Conservation (phyloP, 768 basidiomycete genomes). For the Agrocybe chaxingu region DNA sequence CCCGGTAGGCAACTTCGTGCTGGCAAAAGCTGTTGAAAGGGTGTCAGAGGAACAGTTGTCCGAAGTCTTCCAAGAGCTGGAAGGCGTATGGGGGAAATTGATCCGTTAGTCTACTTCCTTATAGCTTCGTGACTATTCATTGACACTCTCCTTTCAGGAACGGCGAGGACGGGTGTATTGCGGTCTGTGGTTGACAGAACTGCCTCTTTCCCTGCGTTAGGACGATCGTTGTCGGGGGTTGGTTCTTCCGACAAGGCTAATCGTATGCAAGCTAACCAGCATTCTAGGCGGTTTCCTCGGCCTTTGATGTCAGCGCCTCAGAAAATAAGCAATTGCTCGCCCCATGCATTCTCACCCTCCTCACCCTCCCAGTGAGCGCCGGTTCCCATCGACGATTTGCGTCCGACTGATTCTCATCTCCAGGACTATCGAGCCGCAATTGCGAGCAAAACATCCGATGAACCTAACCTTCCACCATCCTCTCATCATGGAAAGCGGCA, state of each 20-base stretch:
- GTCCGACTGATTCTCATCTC: slow-evolving; percentile 2
- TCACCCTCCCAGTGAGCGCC: slow-evolving; percentile 42
- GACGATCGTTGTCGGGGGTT: slow-evolving; percentile 57
- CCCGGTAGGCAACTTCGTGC: slow-evolving; percentile 92
- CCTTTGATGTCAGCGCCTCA: slow-evolving; percentile 49
- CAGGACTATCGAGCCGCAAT: slow-evolving; percentile 25
- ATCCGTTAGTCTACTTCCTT: slow-evolving; percentile 53
- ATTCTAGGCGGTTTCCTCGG: slow-evolving; percentile 54
- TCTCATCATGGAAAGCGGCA: slow-evolving; percentile 11
- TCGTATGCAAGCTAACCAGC: slow-evolving; percentile 4
- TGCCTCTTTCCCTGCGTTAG: slow-evolving; percentile 41
- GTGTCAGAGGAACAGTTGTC: slow-evolving; percentile 53
- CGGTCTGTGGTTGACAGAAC: slow-evolving; percentile 73
- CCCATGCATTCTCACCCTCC: slow-evolving; percentile 61
- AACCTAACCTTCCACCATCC: slow-evolving; percentile 14
- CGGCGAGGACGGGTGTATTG: slow-evolving; percentile 73
- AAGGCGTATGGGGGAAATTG: slow-evolving; percentile 53
- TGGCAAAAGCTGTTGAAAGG: slow-evolving; percentile 74
- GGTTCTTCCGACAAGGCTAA: slow-evolving; percentile 13
- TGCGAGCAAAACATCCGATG: slow-evolving; percentile 2
- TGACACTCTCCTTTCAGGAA: slow-evolving; percentile 37
- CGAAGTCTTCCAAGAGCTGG: slow-evolving; percentile 57
- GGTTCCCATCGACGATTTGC: neutral
- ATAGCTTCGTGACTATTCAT: neutral
- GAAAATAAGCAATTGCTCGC: slow-evolving; percentile 57